Evolutionary conservation across 352 stramenopile genomes (phyloP).

Genomic region (Phytophthora syringae): DNA sequence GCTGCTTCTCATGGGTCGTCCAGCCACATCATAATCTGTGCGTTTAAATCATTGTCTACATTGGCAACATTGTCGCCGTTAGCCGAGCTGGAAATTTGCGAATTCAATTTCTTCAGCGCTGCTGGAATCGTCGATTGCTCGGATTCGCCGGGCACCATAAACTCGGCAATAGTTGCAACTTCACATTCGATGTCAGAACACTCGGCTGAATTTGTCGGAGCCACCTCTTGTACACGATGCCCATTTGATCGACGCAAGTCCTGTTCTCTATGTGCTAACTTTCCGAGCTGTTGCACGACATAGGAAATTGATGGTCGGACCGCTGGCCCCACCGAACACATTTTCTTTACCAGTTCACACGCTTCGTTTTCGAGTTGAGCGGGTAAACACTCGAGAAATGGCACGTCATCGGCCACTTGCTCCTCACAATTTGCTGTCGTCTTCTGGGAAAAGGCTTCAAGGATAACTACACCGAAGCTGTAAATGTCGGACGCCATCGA

Average conservation of each 20-base stretch:
- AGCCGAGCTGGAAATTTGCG: neutral
- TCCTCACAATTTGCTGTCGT: neutral
- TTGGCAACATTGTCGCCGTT: neutral
- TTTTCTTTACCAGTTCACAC: constrained; percentile 32
- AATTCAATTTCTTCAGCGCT: constrained; percentile 9
- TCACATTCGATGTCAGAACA: neutral
- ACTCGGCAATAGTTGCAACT: neutral
- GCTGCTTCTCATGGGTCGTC: too few species aligned
- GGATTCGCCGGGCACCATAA: neutral
- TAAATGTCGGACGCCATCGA: constrained; percentile 39
- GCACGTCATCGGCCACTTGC: neutral
- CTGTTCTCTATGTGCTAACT: constrained; percentile 12
- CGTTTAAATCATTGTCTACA: constrained; percentile 22
- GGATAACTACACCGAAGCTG: constrained; percentile 34
- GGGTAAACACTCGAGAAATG: neutral
- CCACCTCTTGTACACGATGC: neutral
- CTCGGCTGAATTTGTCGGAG: neutral
- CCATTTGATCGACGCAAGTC: neutral
- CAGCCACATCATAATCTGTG: constrained; percentile 31
- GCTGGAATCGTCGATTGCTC: constrained; percentile 12
- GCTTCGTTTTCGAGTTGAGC: neutral
- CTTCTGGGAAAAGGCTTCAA: constrained; percentile 10
- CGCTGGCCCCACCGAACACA: constrained; percentile 27
- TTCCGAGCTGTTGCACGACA: constrained; percentile 33
- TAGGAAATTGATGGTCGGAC: constrained; percentile 29